Conservation (phyloP, 2,329 filamentous ascomycete species). For the Myriosclerotinia duriaeana region DNA sequence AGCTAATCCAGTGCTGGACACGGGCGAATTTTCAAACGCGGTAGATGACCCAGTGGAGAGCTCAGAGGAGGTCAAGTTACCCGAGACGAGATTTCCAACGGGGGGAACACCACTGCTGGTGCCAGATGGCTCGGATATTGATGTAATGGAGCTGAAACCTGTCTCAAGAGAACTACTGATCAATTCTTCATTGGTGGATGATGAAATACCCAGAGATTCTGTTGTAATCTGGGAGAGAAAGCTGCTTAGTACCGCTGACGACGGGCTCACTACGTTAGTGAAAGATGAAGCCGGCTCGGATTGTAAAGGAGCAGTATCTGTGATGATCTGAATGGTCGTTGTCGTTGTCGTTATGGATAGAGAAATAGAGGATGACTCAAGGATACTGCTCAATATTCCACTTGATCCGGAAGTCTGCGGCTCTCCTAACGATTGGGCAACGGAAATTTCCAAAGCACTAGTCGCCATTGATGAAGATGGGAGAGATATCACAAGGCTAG, state of each 20-base stretch:
- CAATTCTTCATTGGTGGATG: neutral
- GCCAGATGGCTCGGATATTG: neutral
- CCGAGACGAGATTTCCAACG: neutral
- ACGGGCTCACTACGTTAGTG: neutral
- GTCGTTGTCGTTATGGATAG: neutral
- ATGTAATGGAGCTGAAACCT: neutral
- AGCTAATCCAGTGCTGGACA: neutral
- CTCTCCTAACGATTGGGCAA: neutral
- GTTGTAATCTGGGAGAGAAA: neutral
- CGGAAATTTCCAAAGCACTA: neutral
- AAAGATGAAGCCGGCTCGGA: constrained; percentile 4
- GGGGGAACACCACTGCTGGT: neutral
- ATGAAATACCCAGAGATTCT: neutral
- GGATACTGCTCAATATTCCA: neutral
- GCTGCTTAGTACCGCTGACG: neutral
- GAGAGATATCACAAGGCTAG: neutral
- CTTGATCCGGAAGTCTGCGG: neutral
- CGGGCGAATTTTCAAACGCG: neutral
- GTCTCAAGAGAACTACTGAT: neutral
- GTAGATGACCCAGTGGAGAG: neutral
- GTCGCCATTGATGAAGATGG: neutral
- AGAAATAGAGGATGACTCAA: neutral
- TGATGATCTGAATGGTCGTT: neutral
- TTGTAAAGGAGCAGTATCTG: constrained; percentile 2
- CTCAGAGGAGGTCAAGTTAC: neutral